Evolutionary conservation across 2,329 filamentous ascomycete genomes (phyloP), one percentile per base, ranked within the genome.

Genomic region (Cercospora sp.): DNA sequence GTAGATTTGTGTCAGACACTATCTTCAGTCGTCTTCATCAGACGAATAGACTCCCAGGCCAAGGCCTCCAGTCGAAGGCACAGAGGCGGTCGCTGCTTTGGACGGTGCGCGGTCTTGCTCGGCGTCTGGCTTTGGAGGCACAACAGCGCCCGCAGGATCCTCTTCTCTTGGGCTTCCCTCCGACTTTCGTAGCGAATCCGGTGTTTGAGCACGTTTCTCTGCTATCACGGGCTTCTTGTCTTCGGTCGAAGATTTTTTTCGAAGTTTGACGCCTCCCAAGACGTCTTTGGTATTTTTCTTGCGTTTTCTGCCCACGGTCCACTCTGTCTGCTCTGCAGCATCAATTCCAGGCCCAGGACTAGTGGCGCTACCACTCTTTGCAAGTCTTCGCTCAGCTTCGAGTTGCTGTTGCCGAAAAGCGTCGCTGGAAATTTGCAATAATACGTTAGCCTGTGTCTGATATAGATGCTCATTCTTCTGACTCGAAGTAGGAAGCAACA

Each of bases 391-490:
- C 75, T 89, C 87, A 0, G 84, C 85, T 69, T 87, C 84, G 70
- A 89, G 86, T 68, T 86, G 86, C 73, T 87, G 85, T 69, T 82
- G 83, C 31, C 87, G 83, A 71, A 90, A 90, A 1, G 81, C 73
- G 48, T 88, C 86, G 10, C 45, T 51, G 20, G 3, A 23, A 23
- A 23, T 23, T 13, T 51, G 18, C 45, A 23, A 23, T 51, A 23
- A 20, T 20, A 51, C 1, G 18, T 51, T 51, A 51, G 45, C 45
- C 18, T 51, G 45, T 20, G 20, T 2, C 20, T 23, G 45, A 13
- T 13, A 2, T 23, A 51, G 6, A 23, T 16, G 1, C 45, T 13
- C 45, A 23, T 20, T 7, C n/a, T 20, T 23, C n/a, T 48, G 0
- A 48, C 8, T 12, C 20, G 42, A 48, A 48, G 45, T 26, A 2